A percentile compares a stretch with the other conserved stretches of the same genome.
Conservation (phyloP, 2,329 filamentous ascomycete species). For the Penicillium digitatum region DNA sequence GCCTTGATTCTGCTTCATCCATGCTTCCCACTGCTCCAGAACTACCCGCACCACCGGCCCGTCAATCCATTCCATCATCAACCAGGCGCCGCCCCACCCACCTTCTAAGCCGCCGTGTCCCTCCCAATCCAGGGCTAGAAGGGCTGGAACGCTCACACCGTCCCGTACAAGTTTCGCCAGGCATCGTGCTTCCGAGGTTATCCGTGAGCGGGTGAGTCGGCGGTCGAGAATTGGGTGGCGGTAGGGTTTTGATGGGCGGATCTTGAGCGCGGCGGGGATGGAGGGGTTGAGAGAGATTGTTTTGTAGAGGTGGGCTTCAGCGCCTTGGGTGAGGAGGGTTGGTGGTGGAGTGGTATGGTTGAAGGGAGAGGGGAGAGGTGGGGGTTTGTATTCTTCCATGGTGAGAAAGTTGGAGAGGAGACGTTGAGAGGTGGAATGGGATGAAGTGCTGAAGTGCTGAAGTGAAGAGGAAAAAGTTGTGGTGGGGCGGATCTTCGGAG, state of each 20-base stretch:
- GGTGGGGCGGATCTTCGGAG: conserved; percentile 5
- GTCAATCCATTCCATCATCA: conserved; percentile 80
- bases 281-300: conserved; percentile 70
- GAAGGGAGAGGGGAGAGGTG: conserved; percentile 61
- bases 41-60: conserved; percentile 66
- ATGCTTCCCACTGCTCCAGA: conserved; percentile 65
- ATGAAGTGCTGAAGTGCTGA: not conserved
- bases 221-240: conserved; percentile 84
- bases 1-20: conserved; percentile 38
- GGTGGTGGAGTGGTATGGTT: conserved; percentile 60
- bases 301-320: conserved; percentile 90
- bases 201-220: conserved; percentile 78
- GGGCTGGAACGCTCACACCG: conserved; percentile 74
- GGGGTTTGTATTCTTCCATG: conserved; percentile 30
- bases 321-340: conserved; percentile 80
- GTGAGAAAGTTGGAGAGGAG: not conserved
- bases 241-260: conserved; percentile 87
- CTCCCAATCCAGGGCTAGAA: conserved; percentile 66
- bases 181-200: conserved; percentile 84
- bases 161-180: conserved; percentile 73
- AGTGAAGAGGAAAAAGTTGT: conserved; percentile 9
- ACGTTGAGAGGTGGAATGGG: not conserved
- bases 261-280: conserved; percentile 75
- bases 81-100: conserved; percentile 67
- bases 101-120: conserved; percentile 50